Percentiles rank a stretch among this genome's conserved stretches.
These are phyloP conservation scores for Bidens hawaiensis DNA, from an alignment of 140 eudicot genomes.

Conservation along the genomic window DNA sequence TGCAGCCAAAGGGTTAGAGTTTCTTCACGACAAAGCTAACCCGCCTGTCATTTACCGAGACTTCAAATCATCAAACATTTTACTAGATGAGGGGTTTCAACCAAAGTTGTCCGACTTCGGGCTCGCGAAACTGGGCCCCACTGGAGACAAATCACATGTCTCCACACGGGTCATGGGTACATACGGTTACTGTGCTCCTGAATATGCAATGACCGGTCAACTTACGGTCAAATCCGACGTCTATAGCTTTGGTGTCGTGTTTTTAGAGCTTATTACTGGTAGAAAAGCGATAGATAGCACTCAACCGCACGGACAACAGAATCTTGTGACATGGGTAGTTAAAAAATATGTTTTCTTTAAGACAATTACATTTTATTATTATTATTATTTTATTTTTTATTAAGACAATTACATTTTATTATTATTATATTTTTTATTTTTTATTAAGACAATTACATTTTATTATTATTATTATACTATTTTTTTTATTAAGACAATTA, in stretches of 20 bases:
- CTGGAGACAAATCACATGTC: slow-evolving; percentile 92
- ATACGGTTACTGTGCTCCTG: slow-evolving; percentile 93
- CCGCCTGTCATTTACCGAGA: slow-evolving; percentile 91
- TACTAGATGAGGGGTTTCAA: slow-evolving; percentile 59
- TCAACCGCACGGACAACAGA: slow-evolving; percentile 76
- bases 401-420: neutral
- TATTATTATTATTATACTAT: neutral
- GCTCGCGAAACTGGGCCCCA: slow-evolving; percentile 89
- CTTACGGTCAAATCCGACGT: slow-evolving; percentile 86
- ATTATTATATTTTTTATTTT: neutral
- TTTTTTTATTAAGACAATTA: too few relatives aligned
- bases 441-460: too few relatives aligned
- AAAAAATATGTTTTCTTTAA: neutral
- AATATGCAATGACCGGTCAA: slow-evolving; percentile 95
- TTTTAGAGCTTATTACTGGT: slow-evolving; percentile 84
- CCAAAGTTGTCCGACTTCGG: slow-evolving; percentile 92
- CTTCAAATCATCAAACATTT: slow-evolving; percentile 84
- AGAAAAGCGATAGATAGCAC: slow-evolving; percentile 83
- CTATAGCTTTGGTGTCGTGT: slow-evolving; percentile 85
- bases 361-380: neutral
- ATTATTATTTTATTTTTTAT: neutral
- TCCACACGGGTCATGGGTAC: slow-evolving; percentile 97
- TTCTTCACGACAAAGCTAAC: slow-evolving; percentile 86
- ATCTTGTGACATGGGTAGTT: slow-evolving; percentile 82
- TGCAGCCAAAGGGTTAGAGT: slow-evolving; percentile 85